These are phyloP conservation scores for Thoreauomyces humboldtii DNA, from an alignment of 192 early-diverging fungal species.

Conservation along the genomic window DNA sequence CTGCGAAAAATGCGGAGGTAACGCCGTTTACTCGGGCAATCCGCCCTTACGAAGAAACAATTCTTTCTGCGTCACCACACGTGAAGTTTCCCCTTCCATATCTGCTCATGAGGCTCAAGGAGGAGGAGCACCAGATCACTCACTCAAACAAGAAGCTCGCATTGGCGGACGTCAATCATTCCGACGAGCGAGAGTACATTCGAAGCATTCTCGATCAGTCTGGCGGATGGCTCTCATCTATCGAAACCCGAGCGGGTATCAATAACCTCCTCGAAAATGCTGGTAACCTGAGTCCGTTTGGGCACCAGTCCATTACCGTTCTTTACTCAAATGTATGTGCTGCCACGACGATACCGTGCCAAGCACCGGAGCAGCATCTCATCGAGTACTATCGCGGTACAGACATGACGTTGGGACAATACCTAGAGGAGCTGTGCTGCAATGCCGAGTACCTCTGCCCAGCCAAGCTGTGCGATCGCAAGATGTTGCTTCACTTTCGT, in stretches of 20 bases:
- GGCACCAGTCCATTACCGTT: conserved; percentile 72
- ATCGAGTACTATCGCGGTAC: conserved; percentile 81
- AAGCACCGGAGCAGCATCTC: conserved; percentile 63
- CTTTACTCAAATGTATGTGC: conserved; percentile 69
- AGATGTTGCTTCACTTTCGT: conserved; percentile 78
- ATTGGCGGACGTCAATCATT: not conserved
- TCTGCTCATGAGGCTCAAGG: conserved; percentile 53
- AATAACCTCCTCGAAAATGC: conserved; percentile 54
- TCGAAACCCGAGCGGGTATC: conserved; percentile 38
- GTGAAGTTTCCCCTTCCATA: conserved; percentile 86
- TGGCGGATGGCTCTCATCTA: conserved; percentile 28
- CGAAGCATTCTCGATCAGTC: conserved; percentile 24
- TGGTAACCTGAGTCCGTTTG: conserved; percentile 63
- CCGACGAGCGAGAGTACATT: conserved; percentile 26
- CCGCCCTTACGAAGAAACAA: conserved; percentile 62
- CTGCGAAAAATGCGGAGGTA: conserved; percentile 5
- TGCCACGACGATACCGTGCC: conserved; percentile 54
- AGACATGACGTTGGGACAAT: conserved; percentile 86
- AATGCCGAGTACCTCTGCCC: conserved; percentile 66
- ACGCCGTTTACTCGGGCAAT: conserved; percentile 36
- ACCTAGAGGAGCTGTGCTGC: conserved; percentile 78
- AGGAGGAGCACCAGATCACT: conserved; percentile 23
- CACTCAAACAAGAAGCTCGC: conserved; percentile 12
- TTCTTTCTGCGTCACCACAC: conserved; percentile 85
- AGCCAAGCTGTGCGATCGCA: conserved; percentile 69